A percentile compares a stretch with the other conserved stretches of the same genome.
phyloP scores from a whole-genome alignment of 1,139 yeast genomes.

The Pichia sp. region DNA sequence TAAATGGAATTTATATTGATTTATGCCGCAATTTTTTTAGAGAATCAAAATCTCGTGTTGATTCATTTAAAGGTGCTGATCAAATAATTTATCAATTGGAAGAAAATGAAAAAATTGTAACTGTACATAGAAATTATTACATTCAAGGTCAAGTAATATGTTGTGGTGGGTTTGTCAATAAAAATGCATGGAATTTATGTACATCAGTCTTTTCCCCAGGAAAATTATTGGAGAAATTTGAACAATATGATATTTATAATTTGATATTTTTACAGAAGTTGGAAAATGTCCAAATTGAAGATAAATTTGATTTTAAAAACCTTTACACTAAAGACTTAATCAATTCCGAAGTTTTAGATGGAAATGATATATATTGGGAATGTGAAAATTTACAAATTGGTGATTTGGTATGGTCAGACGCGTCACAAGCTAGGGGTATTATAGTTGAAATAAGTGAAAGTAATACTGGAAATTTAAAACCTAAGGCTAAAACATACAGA shows the following conservation, averaged over 20 bases:
- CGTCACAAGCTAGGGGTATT: constrained; percentile 9
- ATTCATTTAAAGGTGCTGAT: constrained; percentile 8
- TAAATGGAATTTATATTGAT: too few relatives aligned
- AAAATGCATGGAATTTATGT: constrained; percentile 1
- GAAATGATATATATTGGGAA: constrained; percentile 5
- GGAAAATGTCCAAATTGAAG: too few relatives aligned
- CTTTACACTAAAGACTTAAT: not conserved
- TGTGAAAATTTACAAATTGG: constrained; percentile 7
- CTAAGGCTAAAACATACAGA: not conserved
- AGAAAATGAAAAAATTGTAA: constrained; percentile 1
- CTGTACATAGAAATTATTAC: constrained; percentile 6
- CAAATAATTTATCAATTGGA: constrained; percentile 6
- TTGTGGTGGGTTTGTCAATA: constrained; percentile 10
- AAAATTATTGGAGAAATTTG: too few relatives aligned
- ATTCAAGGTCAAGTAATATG: constrained; percentile 11
- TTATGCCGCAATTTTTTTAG: not conserved
- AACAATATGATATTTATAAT: too few relatives aligned
- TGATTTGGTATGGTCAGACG: constrained; percentile 12
- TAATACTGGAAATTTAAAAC: not conserved
- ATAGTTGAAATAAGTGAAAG: constrained; percentile 6
- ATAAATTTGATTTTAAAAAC: too few relatives aligned
- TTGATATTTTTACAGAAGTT: too few relatives aligned
- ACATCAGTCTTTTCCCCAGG: too few relatives aligned
- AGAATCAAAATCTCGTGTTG: constrained; percentile 4
- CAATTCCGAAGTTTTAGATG: too few relatives aligned